A percentile compares a stretch with the other conserved stretches of the same genome.
phyloP scores from a whole-genome alignment of 306 rosid species.

The Vigna angularis region DNA sequence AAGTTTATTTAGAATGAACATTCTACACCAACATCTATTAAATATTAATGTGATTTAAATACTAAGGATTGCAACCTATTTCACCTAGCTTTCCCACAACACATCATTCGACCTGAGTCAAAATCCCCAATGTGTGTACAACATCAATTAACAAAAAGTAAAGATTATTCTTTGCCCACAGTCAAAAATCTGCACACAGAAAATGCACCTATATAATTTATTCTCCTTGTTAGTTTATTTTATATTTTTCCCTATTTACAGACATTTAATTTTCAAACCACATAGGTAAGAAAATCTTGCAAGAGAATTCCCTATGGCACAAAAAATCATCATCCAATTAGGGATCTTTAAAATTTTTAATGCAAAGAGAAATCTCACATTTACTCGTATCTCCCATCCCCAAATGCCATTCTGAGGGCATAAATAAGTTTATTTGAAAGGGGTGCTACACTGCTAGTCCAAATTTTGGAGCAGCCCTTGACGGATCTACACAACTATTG shows the following conservation, averaged over 20 bases:
- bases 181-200: constrained; percentile 13
- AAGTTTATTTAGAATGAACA: not conserved
- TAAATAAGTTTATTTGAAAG: no score
- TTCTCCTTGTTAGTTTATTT: not conserved
- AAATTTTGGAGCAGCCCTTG: not conserved
- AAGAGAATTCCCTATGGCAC: not conserved
- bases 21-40: constrained; percentile 16
- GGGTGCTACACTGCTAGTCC: not conserved
- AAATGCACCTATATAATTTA: not conserved
- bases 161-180: not conserved
- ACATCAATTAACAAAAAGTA: not conserved
- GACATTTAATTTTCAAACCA: not conserved
- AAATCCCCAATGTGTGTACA: constrained; percentile 20
- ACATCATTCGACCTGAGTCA: not conserved
- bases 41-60: not conserved
- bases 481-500: not conserved
- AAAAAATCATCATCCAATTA: no score
- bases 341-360: no score
- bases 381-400: no score
- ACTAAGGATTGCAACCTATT: not conserved
- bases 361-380: no score
- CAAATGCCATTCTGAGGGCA: no score
- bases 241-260: not conserved
- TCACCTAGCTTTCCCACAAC: constrained; percentile 9
- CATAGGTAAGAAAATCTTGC: not conserved